Base-by-base conservation (phyloP, 164 flowering plant genomes). In the Stephania cephalantha region DNA sequence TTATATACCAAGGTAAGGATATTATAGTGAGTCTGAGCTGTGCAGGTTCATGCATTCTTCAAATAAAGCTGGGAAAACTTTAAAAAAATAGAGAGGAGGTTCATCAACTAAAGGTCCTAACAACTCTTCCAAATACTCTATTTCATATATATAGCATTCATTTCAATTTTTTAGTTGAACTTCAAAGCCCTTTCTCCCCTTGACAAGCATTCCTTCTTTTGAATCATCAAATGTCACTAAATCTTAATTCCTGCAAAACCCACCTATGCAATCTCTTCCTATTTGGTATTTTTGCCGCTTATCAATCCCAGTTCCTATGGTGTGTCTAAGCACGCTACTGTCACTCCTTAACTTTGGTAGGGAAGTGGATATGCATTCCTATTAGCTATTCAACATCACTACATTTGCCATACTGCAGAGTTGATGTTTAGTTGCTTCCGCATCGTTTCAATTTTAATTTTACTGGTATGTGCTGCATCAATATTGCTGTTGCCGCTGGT, bases 31-130 rank as follows among this genome's bases (percentile, higher is more conserved):
- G 20, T 6, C 64, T 15, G 20, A 58, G n/a, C 15, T 58, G 64
- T 58, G 64, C 64, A 58, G 64, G 64, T 58, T 58, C 64, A 58
- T 58, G 64, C 18, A 58, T 58, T 15, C 64, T 58, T 15, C 64
- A 58, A 18, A 18, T 18, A 58, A 58, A 3, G 64, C 18, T 6
- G 64, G 7, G 18, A 15, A 15, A 58, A 58, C 5, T 15, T 58
- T 58, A 58, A 58, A 58, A 58, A 15, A 58, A 18, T 6, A 58
- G 15, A 58, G 18, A 58, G 63, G 63, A 12, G 64, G 17, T 17
- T 58, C 20, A 58, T n/a, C 64, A 58, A 58, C 64, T 58, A 58
- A 15, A 58, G 64, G 6, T 58, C 13, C 64, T 15, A 58, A 58
- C 20, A 58, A 15, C 64, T 58, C 13, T 58, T 58, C 64, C 18